Conservation (phyloP, 2,329 filamentous ascomycete genomes). For the Amesomyces nigricolor region DNA sequence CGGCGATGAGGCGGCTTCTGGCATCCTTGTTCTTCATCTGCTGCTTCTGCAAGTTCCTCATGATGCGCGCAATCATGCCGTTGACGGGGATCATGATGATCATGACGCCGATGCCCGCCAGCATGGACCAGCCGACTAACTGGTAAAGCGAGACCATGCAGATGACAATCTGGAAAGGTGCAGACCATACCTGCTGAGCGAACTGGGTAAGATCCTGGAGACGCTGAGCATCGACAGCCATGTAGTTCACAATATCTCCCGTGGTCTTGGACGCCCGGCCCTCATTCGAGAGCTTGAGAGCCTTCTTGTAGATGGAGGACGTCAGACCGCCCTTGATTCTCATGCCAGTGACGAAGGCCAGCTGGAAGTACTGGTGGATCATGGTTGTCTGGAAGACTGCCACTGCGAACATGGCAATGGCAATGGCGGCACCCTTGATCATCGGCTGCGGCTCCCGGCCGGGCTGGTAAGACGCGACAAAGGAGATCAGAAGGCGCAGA, state of each 20-base stretch:
- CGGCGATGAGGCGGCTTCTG: slow-evolving; percentile 86
- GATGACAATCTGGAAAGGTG: slow-evolving; percentile 90
- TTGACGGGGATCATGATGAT: slow-evolving; percentile 96
- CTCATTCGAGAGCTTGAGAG: slow-evolving; percentile 85
- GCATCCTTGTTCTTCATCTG: slow-evolving; percentile 99
- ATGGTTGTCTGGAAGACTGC: slow-evolving; percentile 82
- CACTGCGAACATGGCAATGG: slow-evolving; percentile 84
- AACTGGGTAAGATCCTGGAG: slow-evolving; percentile 93
- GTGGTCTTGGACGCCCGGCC: slow-evolving; percentile 84
- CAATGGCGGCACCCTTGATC: slow-evolving; percentile 79
- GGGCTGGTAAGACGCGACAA: slow-evolving; percentile 68
- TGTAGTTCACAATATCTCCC: slow-evolving; percentile 98
- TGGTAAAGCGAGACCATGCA: slow-evolving; percentile 97
- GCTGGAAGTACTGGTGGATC: slow-evolving; percentile 96
- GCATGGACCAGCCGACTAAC: slow-evolving; percentile 90
- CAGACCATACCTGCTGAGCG: slow-evolving; percentile 91
- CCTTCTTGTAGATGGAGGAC: slow-evolving; percentile 88
- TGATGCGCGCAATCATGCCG: slow-evolving; percentile 81
- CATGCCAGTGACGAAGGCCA: slow-evolving; percentile 93
- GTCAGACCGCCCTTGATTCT: slow-evolving; percentile 87
- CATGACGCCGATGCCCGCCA: slow-evolving; percentile 93
- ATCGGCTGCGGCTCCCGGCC: slow-evolving; percentile 63
- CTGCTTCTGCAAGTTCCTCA: slow-evolving; percentile 89
- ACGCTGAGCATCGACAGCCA: slow-evolving; percentile 96
- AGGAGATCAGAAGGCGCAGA: slow-evolving; percentile 74